Percentiles rank a stretch among this genome's conserved stretches.
Conservation (phyloP, 305 asterid species). For the Fraxinus dipetala region DNA sequence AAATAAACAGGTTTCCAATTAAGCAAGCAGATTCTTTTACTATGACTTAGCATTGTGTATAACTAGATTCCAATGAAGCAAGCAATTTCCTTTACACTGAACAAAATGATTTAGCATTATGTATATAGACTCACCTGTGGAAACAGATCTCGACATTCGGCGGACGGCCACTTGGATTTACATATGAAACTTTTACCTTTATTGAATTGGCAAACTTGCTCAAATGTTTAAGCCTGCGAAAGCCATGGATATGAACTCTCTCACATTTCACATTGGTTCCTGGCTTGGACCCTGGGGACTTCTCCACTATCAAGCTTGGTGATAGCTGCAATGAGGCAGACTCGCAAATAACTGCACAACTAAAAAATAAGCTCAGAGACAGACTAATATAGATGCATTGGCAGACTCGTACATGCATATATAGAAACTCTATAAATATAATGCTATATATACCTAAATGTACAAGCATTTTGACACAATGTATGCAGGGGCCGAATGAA, state of each 20-base stretch:
- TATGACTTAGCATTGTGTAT: background rate
- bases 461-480: background rate
- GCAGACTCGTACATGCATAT: background rate
- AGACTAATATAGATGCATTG: background rate
- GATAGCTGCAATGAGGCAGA: slow-evolving; percentile 44
- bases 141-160: slow-evolving; percentile 66
- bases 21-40: background rate
- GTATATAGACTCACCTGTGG: slow-evolving; percentile 67
- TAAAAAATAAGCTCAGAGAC: slow-evolving; percentile 13
- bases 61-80: background rate
- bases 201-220: slow-evolving; percentile 58
- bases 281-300: slow-evolving; percentile 76
- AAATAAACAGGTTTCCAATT: background rate
- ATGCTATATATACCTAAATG: background rate
- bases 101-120: slow-evolving; percentile 9
- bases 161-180: slow-evolving; percentile 39
- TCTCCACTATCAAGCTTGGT: slow-evolving; percentile 55
- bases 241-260: slow-evolving; percentile 67
- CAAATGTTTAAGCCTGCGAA: slow-evolving; percentile 56
- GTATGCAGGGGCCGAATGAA: no score
- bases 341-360: slow-evolving; percentile 55
- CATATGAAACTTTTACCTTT: slow-evolving; percentile 56
- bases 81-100: slow-evolving; percentile 1
- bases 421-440: background rate
- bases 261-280: slow-evolving; percentile 65